Evolutionary conservation across 1,139 yeast genomes (phyloP), one percentile per base, ranked within the genome.

Genomic region (Zygoascus meyerae): DNA sequence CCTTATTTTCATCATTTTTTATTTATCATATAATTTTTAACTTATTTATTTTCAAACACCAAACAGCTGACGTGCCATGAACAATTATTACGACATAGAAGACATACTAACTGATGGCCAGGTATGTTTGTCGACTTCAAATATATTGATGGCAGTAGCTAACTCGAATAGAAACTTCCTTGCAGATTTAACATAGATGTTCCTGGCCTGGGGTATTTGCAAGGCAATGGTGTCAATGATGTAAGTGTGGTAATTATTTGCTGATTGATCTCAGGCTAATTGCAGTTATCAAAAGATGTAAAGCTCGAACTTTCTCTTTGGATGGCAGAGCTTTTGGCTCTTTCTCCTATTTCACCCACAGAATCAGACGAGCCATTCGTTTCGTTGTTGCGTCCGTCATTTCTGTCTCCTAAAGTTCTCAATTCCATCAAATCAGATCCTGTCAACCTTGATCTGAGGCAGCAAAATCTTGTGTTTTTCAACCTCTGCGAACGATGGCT

Each of bases 181-280:
- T 81, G 92, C 57, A 77, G 75, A 46, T 87, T 89, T 69, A 83
- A 84, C 57, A 75, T 81, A 46, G 75, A 83, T 0, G 84, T 87
- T 2, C 95, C 95, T 0, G 94, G 94, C 0, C 68, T 90, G 18
- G 97, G 96, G 2, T 87, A 83, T 60, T 71, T 90, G n/a, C 90
- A 85, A 57, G 94, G 92, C 5, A 81, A 83, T 50, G 86, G 87
- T 0, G 89, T 86, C 0, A 75, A 78, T 52, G 72, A 67, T 26
- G 66, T 62, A 44, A 40, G 67, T 53, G 34, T 36, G 15, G 12
- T 10, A 14, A 12, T 21, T 4, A 12, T 36, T 11, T 36, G 18
- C 16, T 5, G 5, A 18, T 18, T 11, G 18, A 12, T 10, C 2
- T 3, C 6, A 6, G 12, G 11, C 17, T 26, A 38, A 16, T 28